phyloP scores from a whole-genome alignment of 2,329 filamentous ascomycete genomes.

The Leptographium wingfieldii region DNA sequence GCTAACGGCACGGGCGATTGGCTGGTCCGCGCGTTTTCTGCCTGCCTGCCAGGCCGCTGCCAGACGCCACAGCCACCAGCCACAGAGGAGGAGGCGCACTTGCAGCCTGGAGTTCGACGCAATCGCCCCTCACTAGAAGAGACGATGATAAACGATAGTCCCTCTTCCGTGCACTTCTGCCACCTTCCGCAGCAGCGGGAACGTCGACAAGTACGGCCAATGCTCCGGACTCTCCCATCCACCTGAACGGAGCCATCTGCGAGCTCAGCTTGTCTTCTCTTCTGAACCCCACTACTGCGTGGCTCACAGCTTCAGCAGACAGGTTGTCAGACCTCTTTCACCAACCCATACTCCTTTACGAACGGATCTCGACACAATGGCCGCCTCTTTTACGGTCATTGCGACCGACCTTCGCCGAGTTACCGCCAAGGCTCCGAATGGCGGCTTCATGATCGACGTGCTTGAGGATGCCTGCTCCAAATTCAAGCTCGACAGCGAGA shows the following conservation, averaged over 20 bases:
- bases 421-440: slow-evolving; percentile 71
- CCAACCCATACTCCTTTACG: background rate
- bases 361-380: background rate
- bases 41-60: background rate
- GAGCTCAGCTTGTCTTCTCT: background rate
- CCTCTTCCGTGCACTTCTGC: slow-evolving; percentile 7
- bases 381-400: slow-evolving; percentile 84
- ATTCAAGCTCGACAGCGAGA: slow-evolving; percentile 57
- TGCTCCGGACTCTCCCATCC: background rate
- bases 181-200: slow-evolving; percentile 4
- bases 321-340: background rate
- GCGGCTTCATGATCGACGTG: slow-evolving; percentile 72
- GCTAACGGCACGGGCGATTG: background rate
- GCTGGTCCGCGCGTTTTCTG: slow-evolving; percentile 2
- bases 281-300: background rate
- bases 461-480: slow-evolving; percentile 79
- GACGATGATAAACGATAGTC: background rate
- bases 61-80: background rate
- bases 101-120: background rate
- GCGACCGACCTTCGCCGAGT: slow-evolving; percentile 65
- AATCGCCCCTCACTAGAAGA: background rate
- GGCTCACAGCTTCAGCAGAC: background rate
- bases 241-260: background rate
- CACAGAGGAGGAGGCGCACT: background rate
- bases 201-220: slow-evolving; percentile 9